Base-by-base conservation (phyloP, 108 stramenopile genomes). In the Nitzschia sp. region DNA sequence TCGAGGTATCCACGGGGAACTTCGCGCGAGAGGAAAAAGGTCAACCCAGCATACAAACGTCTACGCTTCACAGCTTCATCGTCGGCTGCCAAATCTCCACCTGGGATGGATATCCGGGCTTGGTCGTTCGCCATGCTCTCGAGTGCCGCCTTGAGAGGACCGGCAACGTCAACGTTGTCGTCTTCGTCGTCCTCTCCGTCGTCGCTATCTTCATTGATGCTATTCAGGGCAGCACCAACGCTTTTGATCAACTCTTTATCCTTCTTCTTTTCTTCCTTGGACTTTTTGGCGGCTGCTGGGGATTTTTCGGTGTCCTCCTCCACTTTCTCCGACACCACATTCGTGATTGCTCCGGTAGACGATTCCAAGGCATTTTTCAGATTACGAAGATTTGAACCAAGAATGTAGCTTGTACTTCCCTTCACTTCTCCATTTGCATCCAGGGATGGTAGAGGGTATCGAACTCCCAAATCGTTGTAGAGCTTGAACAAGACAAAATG, bases 401-500 rank as follows among this genome's bases (percentile, higher is more conserved):
- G 76, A 45, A 89, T 84, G 30, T 78, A 76, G 55, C 84, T 88
- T 11, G 83, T 87, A 33, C 69, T 78, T 44, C 84, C 84, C 33
- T 57, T 73, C 8, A 71, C 69, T 50, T 85, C 87, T 23, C 82
- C 87, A 35, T 83, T 86, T 29, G 68, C 35, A 60, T 68, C 67
- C 63, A 48, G 59, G 52, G 71, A 64, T 13, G 85, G 79, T 21
- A 96, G 80, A 9, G 98, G 98, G 73, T 95, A 98, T 11, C 84
- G 73, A 3, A 98, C 81, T 32, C 96, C 97, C 28, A 94, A 48
- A 33, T 86, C 90, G 46, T 73, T 83, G 76, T 96, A 99, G 8
- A 99, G 77, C 73, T 98, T 98, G 90, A 80, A 99, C 63, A 98
- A 66, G 6, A 95, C 96, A 81, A 98, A 98, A 53, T 90, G 84